Evolutionary conservation across 148 eudicot species (phyloP), one percentile per base, ranked within the genome.

Genomic region (Chenopodium album): DNA sequence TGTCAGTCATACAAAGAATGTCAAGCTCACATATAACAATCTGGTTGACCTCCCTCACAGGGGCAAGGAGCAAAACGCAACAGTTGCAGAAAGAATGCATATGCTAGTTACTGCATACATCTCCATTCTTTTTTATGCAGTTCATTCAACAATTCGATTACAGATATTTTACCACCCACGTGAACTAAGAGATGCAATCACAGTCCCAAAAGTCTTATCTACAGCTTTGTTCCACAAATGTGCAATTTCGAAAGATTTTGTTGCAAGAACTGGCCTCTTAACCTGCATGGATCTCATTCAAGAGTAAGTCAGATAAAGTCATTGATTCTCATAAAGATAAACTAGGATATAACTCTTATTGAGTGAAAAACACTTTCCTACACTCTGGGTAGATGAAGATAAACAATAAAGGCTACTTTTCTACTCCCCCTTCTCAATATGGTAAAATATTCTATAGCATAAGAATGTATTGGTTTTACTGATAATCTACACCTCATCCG

Each of bases 221-320:
- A 92, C 91, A 46, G 89, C 88, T 87, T 88, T 93, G 89, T 93
- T 93, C 94, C 97, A 93, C 17, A 89, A 63, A 77, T 89, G 90
- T 65, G 90, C 92, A 80, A 90, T 52, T 74, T 88, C 93, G 14
- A 85, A 59, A 54, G 89, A 72, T 67, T 84, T 80, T 85, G 80
- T 88, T 81, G 76, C 90, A 76, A 85, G 31, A 28, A 84, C 60
- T 76, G 90, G 91, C 83, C 83, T 86, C 82, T 75, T 86, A 50
- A 84, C 77, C 94, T 91, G 92, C 76, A 82, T 31, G 63, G 78
- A 73, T 22, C 70, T 77, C 68, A 82, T 76, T 73, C 47, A 37
- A 44, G 78, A 79, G 34, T 13, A 5, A 60, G 28, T 47, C 28
- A 76, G 77, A 37, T n/a, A 47, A 31, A n/a, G 7, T 6, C 19